Conservation (phyloP, 495 filamentous ascomycete species). For the Lentithecium fluviatile region DNA sequence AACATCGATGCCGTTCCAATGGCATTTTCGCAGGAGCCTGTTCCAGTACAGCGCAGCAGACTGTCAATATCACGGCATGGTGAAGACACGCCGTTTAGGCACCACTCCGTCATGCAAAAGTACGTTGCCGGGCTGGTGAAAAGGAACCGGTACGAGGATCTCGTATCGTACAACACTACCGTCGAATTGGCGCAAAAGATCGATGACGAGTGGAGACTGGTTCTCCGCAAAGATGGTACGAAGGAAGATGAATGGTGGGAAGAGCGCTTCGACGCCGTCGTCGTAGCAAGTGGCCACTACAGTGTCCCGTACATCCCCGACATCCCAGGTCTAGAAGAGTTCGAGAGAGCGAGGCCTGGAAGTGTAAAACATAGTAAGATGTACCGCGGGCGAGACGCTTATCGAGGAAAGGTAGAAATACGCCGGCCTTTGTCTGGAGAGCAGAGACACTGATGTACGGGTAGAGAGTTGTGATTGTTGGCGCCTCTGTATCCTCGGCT, state of each 20-base stretch:
- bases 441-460: too few species aligned
- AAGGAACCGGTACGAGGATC: not conserved
- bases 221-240: slow-evolving; percentile 2
- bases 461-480: slow-evolving; percentile 21
- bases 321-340: slow-evolving; percentile 17
- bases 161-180: slow-evolving; percentile 20
- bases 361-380: slow-evolving; percentile 12
- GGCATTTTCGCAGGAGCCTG: too few species aligned
- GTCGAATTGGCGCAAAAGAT: slow-evolving; percentile 15
- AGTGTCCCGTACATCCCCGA: slow-evolving; percentile 13
- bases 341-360: not conserved
- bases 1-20: too few species aligned
- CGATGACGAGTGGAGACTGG: slow-evolving; percentile 13
- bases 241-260: slow-evolving; percentile 22
- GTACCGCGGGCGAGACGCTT: slow-evolving; percentile 8
- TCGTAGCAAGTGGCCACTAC: slow-evolving; percentile 27
- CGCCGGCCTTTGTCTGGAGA: too few species aligned
- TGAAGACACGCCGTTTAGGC: too few species aligned
- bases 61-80: too few species aligned
- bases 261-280: slow-evolving; percentile 25
- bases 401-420: too few species aligned
- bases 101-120: too few species aligned
- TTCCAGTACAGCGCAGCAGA: too few species aligned
- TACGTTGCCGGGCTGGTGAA: too few species aligned
- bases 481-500: slow-evolving; percentile 12